Base-by-base conservation (phyloP, 2,329 filamentous ascomycete genomes). In the Rhinocladiella mackenziei region DNA sequence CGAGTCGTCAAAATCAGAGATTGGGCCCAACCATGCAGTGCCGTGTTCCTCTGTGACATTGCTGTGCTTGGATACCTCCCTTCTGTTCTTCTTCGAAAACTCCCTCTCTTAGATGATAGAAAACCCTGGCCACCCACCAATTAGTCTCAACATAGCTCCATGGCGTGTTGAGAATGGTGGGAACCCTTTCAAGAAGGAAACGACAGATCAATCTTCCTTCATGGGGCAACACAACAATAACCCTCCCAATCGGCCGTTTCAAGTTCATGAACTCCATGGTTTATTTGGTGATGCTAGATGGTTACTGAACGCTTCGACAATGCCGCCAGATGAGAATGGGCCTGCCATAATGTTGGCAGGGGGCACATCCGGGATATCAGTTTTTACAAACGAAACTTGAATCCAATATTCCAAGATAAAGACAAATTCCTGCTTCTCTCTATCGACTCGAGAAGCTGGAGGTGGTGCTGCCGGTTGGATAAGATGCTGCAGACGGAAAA, bases 401-500 rank as follows among this genome's bases (percentile, higher is more conserved):
- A 30, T 43, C 32, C 15, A 38, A 14, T 34, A 8, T 35, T 18
- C 5, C 19, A 5, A n/a, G 5, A n/a, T n/a, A 11, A 7, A 11
- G 17, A 14, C 3, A 13, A 5, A 5, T 15, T 26, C 19, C 4
- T 5, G 5, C 17, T n/a, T 28, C 20, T 15, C 20, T 42, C 34
- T 28, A 48, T 40, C 51, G 51, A 36, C 36, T 50, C 26, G 48
- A 51, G 34, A 43, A 50, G 33, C 50, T 46, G 28, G 48, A 52
- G 25, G 51, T 28, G 13, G 33, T 40, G 22, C 46, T 53, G 18
- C 30, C 45, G 2, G 39, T 28, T 11, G 43, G 22, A 26, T 48
- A 37, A 14, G 47, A 48, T 6, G 17, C 37, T 18, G 43, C 6
- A 8, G 45, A 15, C 3, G 50, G 47, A 39, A 71, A 70, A 11